phyloP scores from a whole-genome alignment of 2,329 filamentous ascomycete genomes.

The Venturiaceae sp. region DNA sequence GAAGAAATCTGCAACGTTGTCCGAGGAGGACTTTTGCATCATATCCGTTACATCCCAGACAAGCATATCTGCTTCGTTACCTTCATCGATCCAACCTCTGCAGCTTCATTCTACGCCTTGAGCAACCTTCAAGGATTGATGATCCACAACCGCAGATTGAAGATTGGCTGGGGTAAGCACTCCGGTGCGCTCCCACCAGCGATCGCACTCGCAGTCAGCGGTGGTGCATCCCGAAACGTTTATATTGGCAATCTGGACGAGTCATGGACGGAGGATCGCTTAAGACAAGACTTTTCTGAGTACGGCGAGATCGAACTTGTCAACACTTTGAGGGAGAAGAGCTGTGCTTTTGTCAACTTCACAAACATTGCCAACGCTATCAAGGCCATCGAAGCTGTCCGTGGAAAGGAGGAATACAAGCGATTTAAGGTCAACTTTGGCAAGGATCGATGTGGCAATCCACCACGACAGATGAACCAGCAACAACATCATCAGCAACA shows the following conservation, averaged over 20 bases:
- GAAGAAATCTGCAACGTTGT: slow-evolving; percentile 99
- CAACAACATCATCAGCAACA: slow-evolving; percentile 56
- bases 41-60: slow-evolving; percentile 98
- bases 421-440: slow-evolving; percentile 99
- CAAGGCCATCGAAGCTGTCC: slow-evolving; percentile 95
- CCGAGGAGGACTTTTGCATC: slow-evolving; percentile 85
- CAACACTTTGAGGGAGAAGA: slow-evolving; percentile 95
- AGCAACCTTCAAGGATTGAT: slow-evolving; percentile 97
- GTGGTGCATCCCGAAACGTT: slow-evolving; percentile 94
- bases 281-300: slow-evolving; percentile 93
- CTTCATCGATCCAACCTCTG: slow-evolving; percentile 96
- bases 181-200: slow-evolving; percentile 92
- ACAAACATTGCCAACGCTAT: slow-evolving; percentile 99
- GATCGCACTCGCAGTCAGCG: slow-evolving; percentile 90
- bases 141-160: slow-evolving; percentile 96
- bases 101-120: slow-evolving; percentile 93
- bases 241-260: slow-evolving; percentile 98
- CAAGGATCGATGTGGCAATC: slow-evolving; percentile 95
- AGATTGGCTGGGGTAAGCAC: slow-evolving; percentile 99
- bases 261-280: slow-evolving; percentile 90
- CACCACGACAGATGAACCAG: slow-evolving; percentile 68
- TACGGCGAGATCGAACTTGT: slow-evolving; percentile 97
- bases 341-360: slow-evolving; percentile 98
- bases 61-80: slow-evolving; percentile 99
- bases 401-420: slow-evolving; percentile 91